A percentile compares a stretch with the other conserved stretches of the same genome.
These are phyloP conservation scores for Aspergillus clavatus DNA, from an alignment of 2,329 filamentous ascomycete genomes.

Conservation along the genomic window DNA sequence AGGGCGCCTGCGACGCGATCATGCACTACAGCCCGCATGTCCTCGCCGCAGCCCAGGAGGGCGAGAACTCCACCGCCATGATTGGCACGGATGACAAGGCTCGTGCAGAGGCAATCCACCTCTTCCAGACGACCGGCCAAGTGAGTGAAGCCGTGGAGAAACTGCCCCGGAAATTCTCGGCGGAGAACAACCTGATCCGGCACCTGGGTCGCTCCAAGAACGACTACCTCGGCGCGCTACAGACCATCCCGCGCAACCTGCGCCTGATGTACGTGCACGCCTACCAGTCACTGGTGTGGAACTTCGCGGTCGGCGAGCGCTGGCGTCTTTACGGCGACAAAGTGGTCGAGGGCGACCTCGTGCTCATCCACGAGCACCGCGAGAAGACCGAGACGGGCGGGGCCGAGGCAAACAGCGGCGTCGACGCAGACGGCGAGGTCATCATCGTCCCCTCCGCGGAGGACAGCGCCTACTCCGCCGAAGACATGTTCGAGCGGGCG, in stretches of 20 bases:
- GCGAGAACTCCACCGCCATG: slow-evolving; percentile 37
- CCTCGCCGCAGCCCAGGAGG: slow-evolving; percentile 52
- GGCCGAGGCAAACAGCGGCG: slow-evolving; percentile 30
- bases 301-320: slow-evolving; percentile 73
- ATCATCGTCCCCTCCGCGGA: slow-evolving; percentile 57
- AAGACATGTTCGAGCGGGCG: slow-evolving; percentile 62
- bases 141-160: slow-evolving; percentile 57
- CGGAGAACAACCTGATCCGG: slow-evolving; percentile 72
- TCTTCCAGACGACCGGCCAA: slow-evolving; percentile 62
- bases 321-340: slow-evolving; percentile 69
- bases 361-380: slow-evolving; percentile 60
- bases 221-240: slow-evolving; percentile 78
- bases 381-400: slow-evolving; percentile 39
- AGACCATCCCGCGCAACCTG: slow-evolving; percentile 73
- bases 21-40: slow-evolving; percentile 66
- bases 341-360: slow-evolving; percentile 80
- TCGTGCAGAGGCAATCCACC: slow-evolving; percentile 72
- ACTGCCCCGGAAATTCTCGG: slow-evolving; percentile 75
- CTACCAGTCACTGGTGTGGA: slow-evolving; percentile 95
- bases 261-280: slow-evolving; percentile 95
- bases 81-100: slow-evolving; percentile 70
- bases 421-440: slow-evolving; percentile 61
- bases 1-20: slow-evolving; percentile 73
- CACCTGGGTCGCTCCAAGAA: slow-evolving; percentile 58
- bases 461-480: slow-evolving; percentile 50